phyloP scores from a whole-genome alignment of 2,329 filamentous ascomycete species.

The Diplocarpon rosae region DNA sequence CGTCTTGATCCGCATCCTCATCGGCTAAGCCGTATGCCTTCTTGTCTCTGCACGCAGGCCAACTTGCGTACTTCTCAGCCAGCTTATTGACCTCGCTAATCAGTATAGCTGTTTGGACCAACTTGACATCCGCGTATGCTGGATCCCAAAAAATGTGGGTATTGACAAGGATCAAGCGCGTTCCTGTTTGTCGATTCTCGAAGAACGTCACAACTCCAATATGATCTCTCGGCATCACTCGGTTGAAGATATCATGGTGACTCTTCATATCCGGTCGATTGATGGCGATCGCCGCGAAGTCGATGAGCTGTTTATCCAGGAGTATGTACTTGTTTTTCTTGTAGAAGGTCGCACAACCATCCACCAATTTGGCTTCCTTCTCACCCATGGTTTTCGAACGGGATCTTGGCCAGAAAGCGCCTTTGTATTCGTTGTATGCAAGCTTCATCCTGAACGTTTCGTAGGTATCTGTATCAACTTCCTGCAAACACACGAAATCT shows the following conservation, averaged over 20 bases:
- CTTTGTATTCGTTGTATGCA: constrained; percentile 81
- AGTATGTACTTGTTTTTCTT: constrained; percentile 90
- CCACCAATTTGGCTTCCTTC: constrained; percentile 78
- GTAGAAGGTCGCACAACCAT: constrained; percentile 95
- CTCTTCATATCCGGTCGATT: constrained; percentile 95
- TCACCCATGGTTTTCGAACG: constrained; percentile 86
- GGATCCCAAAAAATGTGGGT: constrained; percentile 95
- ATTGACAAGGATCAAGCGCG: constrained; percentile 84
- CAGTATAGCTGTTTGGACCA: constrained; percentile 89
- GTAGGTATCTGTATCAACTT: constrained; percentile 86
- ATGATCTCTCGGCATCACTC: constrained; percentile 96
- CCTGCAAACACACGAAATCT: constrained; percentile 87
- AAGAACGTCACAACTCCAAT: constrained; percentile 88
- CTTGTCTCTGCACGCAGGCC: constrained; percentile 75
- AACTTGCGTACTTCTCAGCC: constrained; percentile 73
- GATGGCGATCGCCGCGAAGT: constrained; percentile 86
- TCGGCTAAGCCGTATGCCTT: constrained; percentile 27
- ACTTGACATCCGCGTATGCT: constrained; percentile 81
- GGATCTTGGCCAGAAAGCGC: constrained; percentile 84
- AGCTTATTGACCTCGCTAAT: constrained; percentile 86
- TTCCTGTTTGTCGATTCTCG: constrained; percentile 83
- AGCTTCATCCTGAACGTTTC: constrained; percentile 84
- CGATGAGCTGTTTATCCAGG: constrained; percentile 87
- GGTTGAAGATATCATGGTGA: constrained; percentile 94
- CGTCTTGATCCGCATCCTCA: constrained; percentile 34